Conservation (phyloP, 805 yeast genomes). For the Pichia rugopelliculosa region DNA sequence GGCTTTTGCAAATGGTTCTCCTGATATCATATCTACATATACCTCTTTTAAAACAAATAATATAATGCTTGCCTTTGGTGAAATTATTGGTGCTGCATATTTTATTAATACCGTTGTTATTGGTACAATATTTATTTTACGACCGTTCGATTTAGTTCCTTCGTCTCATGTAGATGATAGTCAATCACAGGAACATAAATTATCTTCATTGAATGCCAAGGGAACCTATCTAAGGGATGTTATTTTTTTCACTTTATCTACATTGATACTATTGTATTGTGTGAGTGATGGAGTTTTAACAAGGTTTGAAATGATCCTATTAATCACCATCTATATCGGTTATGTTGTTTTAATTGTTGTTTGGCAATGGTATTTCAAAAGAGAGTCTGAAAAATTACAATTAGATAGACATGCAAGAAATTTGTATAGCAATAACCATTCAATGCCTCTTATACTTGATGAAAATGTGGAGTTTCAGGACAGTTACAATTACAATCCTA, state of each 20-base stretch:
- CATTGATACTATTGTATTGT: conserved; percentile 40
- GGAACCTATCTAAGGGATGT: conserved; percentile 55
- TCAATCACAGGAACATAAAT: conserved; percentile 1
- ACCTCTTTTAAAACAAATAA: conserved; percentile 67
- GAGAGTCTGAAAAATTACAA: conserved; percentile 11
- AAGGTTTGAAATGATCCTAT: conserved; percentile 43
- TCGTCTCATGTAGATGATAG: background rate
- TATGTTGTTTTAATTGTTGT: conserved; percentile 50
- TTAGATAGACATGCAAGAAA: conserved; percentile 23
- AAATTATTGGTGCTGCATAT: conserved; percentile 83
- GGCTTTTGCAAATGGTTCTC: conserved; percentile 90
- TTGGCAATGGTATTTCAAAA: conserved; percentile 33
- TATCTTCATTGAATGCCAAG: conserved; percentile 28
- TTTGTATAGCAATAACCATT: conserved; percentile 20
- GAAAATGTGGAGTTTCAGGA: conserved; percentile 24
- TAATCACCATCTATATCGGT: conserved; percentile 48
- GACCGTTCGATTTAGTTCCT: conserved; percentile 50
- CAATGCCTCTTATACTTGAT: conserved; percentile 12
- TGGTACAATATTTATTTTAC: conserved; percentile 66
- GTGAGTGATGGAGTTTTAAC: conserved; percentile 47
- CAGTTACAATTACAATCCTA: conserved; percentile 25
- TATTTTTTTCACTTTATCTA: conserved; percentile 46
- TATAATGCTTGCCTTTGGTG: conserved; percentile 78
- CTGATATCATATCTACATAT: conserved; percentile 81
- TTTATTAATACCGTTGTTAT: conserved; percentile 74